These are phyloP conservation scores for Vaccinium myrtillus DNA, from an alignment of 148 eudicot species.

Conservation along the genomic window DNA sequence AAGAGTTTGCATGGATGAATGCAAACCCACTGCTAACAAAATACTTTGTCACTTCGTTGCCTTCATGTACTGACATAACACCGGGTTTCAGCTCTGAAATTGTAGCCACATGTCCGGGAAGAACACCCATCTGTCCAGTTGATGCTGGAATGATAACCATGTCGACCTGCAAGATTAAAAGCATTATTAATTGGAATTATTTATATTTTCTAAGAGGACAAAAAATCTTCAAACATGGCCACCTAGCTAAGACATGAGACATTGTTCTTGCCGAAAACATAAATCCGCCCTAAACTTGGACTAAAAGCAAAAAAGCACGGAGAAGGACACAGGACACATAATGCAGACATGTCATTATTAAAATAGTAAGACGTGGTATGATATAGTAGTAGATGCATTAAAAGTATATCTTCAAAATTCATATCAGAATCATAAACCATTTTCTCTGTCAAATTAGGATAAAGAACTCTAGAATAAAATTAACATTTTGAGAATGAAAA, in stretches of 20 bases:
- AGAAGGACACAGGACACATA: too few relatives aligned
- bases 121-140: slow-evolving; percentile 82
- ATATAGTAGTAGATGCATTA: too few relatives aligned
- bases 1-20: slow-evolving; percentile 68
- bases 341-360: too few relatives aligned
- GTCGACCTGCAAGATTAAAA: slow-evolving; percentile 54
- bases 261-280: neutral
- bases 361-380: too few relatives aligned
- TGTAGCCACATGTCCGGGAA: slow-evolving; percentile 73
- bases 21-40: slow-evolving; percentile 85
- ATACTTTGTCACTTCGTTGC: slow-evolving; percentile 58
- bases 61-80: slow-evolving; percentile 67
- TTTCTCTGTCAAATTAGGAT: too few relatives aligned
- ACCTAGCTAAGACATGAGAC: neutral
- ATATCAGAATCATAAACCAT: too few relatives aligned
- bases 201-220: neutral
- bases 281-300: neutral
- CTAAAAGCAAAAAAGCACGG: too few relatives aligned
- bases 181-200: too few relatives aligned
- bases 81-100: slow-evolving; percentile 82
- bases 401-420: too few relatives aligned
- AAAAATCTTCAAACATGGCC: neutral
- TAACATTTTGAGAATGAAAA: too few relatives aligned
- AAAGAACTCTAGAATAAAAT: too few relatives aligned
- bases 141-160: slow-evolving; percentile 77